Evolutionary conservation across 331 rosid genomes (phyloP), one percentile per base, ranked within the genome.

Genomic region (Telfairia occidentalis): DNA sequence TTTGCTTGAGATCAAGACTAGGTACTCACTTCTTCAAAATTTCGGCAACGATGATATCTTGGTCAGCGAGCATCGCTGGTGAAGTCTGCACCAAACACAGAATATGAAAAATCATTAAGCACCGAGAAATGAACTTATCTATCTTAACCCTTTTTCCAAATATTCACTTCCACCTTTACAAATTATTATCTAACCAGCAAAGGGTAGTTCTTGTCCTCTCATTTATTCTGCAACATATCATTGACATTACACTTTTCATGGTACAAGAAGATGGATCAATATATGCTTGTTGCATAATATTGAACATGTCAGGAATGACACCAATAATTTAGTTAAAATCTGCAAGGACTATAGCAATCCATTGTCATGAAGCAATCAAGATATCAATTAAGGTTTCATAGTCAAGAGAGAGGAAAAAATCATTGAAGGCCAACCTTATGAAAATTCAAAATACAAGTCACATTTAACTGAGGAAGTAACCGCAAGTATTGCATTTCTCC

Each of bases 401-500:
- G 54, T 67, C 53, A 43, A 67, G 49, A 67, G 34, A 5, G 53
- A 42, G 5, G 24, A 38, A 67, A 23, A 11, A 46, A 5, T 5
- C 61, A 43, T 10, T 48, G 53, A 50, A 77, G 53, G 69, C 82
- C 18, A 61, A 87, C 98, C 92, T 83, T 86, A 64, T 94, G 97
- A 77, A 94, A 91, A 82, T 58, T 79, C 88, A 94, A 82, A 79
- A 67, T 71, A 85, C 96, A 94, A 23, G 98, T 91, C 48, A 76
- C 85, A 86, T 89, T 83, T 77, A 81, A 81, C 76, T 87, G 92
- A 69, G 98, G 92, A 80, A 86, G 93, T 78, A 94, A 76, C 57
- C 81, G 87, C 85, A 94, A 70, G 87, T 86, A 90, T 77, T 84
- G 95, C 78, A 86, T 87, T 78, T 88, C 86, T 54, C 96, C 92